These are phyloP conservation scores for Penicillium sp. DNA, from an alignment of 2,329 filamentous ascomycete species.

Conservation along the genomic window DNA sequence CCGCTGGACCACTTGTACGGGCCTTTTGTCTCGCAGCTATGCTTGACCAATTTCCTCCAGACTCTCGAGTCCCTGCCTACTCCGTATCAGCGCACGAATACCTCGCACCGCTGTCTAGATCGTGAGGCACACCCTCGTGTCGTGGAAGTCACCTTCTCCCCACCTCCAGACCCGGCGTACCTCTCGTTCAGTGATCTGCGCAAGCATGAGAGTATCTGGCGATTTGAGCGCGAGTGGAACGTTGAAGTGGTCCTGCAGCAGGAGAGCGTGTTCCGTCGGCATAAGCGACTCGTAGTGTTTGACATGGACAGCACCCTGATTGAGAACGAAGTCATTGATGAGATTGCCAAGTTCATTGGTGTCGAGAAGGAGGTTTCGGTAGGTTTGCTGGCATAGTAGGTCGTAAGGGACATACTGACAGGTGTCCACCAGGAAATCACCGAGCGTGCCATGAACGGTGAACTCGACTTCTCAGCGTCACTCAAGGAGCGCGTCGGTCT, in stretches of 20 bases:
- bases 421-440: conserved; percentile 70
- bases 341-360: conserved; percentile 82
- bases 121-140: conserved; percentile 52
- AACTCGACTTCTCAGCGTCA: conserved; percentile 85
- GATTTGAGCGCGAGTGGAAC: conserved; percentile 86
- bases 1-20: conserved; percentile 59
- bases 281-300: conserved; percentile 88
- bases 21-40: conserved; percentile 56
- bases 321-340: conserved; percentile 95
- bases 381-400: conserved; percentile 13
- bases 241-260: conserved; percentile 78
- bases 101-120: conserved; percentile 53
- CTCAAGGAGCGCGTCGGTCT: conserved; percentile 79
- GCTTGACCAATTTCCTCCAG: conserved; percentile 58
- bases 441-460: conserved; percentile 90
- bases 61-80: conserved; percentile 53
- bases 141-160: conserved; percentile 55
- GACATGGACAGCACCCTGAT: conserved; percentile 99
- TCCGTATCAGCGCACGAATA: conserved; percentile 52
- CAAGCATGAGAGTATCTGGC: conserved; percentile 78
- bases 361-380: conserved; percentile 78
- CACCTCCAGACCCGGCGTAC: conserved; percentile 52
- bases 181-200: conserved; percentile 67
- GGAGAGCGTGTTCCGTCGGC: conserved; percentile 72
- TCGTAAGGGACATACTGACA: conserved; percentile 10